Evolutionary conservation across 176 grass and related monocot species (phyloP), one percentile per base, ranked within the genome.

Genomic region (Carex myosuroides): DNA sequence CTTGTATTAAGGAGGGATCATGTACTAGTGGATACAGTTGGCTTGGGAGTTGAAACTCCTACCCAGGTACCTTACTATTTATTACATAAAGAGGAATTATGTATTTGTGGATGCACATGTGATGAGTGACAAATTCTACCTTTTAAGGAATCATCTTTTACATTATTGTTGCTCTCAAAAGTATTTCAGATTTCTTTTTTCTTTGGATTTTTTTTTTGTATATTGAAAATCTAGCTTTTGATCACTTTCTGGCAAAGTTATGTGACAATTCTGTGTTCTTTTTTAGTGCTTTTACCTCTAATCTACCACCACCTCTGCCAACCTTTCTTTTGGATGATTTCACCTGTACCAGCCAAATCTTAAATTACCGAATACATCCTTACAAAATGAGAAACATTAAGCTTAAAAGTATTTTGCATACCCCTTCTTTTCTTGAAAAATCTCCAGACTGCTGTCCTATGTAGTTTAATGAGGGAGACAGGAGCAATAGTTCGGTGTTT

Each of bases 1-100:
- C 86, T 98, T 83, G 95, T 98, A 33, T 86, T 94, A 87, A 98
- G 88, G 58, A 94, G 79, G 76, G 91, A 98, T 89, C 92, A 98
- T 86, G 56, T 89, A 29, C 92, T 91, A 87, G 80, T 98, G 81
- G 95, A 98, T 89, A 94, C 92, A 88, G 92, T 98, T 65, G 92
- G 92, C 64, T 84, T 94, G 75, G 84, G 89, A 73, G 87, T 91
- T 87, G 90, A 98, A 94, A 94, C 90, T 83, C 89, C 91, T 85
- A 82, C 87, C 57, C 92, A 94, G 95, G 95, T 98, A 85, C 52
- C 3, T 79, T 84, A 44, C 86, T 77, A 56, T 55, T 77, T 53
- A 54, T 55, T 55, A 73, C n/a, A 22, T 24, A 2, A 48, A 77
- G 70, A 74, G 18, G 46, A 12, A 76, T 55, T 22, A 30, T 54